Percentiles rank a stretch among this genome's conserved stretches.
These are phyloP conservation scores for Diaporthe batatas DNA, from an alignment of 2,329 filamentous ascomycete genomes.

Conservation along the genomic window DNA sequence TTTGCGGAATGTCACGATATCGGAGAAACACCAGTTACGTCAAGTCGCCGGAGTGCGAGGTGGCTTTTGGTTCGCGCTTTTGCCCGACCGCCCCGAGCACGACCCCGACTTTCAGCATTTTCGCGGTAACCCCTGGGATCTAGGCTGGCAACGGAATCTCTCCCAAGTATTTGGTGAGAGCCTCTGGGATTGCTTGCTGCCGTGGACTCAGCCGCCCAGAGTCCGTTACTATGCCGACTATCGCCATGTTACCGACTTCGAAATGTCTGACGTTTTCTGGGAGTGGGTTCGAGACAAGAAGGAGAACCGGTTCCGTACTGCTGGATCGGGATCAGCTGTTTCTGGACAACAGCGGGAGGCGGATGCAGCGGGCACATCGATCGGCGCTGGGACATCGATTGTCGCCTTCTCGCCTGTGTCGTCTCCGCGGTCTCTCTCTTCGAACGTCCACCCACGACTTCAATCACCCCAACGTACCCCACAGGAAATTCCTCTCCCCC, in stretches of 20 bases:
- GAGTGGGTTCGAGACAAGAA: slow-evolving; percentile 29
- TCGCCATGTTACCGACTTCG: slow-evolving; percentile 31
- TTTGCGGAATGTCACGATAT: slow-evolving; percentile 35
- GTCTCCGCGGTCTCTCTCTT: slow-evolving; percentile 31
- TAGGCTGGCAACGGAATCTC: slow-evolving; percentile 32
- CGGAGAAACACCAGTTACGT: slow-evolving; percentile 16
- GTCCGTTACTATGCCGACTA: slow-evolving; percentile 19
- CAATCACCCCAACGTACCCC: slow-evolving; percentile 16
- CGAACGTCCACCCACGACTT: slow-evolving; percentile 16
- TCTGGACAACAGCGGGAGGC: slow-evolving; percentile 27
- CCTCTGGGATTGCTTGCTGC: slow-evolving; percentile 38
- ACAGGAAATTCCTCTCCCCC: slow-evolving; percentile 34
- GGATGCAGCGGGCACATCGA: slow-evolving; percentile 30
- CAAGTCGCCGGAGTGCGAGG: background rate
- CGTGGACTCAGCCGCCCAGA: slow-evolving; percentile 35
- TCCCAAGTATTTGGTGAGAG: slow-evolving; percentile 37
- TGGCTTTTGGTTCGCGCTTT: slow-evolving; percentile 38
- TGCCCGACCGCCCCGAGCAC: slow-evolving; percentile 9
- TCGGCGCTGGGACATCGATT: slow-evolving; percentile 26
- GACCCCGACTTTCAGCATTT: background rate
- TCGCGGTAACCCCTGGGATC: slow-evolving; percentile 36
- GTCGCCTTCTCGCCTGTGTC: slow-evolving; percentile 26
- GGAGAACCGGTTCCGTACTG: slow-evolving; percentile 14
- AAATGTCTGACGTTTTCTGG: slow-evolving; percentile 36
- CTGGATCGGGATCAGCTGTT: slow-evolving; percentile 36